phyloP scores from a whole-genome alignment of 768 basidiomycete genomes.

The Leccinum ochraceum region DNA sequence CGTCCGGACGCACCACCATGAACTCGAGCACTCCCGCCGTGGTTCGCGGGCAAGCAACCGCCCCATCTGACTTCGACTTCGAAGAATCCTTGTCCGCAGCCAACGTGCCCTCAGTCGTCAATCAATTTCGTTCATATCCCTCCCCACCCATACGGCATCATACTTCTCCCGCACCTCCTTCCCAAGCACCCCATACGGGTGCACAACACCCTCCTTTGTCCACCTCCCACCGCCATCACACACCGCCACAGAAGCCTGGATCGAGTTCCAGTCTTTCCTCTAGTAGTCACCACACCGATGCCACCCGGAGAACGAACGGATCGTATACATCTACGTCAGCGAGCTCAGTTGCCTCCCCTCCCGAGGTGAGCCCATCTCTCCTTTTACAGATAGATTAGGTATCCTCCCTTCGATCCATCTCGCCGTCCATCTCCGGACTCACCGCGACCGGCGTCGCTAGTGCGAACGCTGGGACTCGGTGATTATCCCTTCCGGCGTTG shows the following conservation, averaged over 20 bases:
- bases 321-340: conserved; percentile 29
- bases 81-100: conserved; percentile 32
- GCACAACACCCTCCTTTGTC: conserved; percentile 10
- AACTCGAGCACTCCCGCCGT: conserved; percentile 15
- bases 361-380: conserved; percentile 24
- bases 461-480: conserved; percentile 1
- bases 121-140: conserved; percentile 34
- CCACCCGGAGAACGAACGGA: conserved; percentile 25
- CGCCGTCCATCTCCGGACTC: conserved; percentile 15
- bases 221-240: conserved; percentile 8
- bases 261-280: conserved; percentile 29
- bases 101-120: conserved; percentile 32
- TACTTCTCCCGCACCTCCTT: conserved; percentile 23
- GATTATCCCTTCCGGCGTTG: conserved; percentile 20
- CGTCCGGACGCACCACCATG: conserved; percentile 1
- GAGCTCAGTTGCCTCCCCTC: conserved; percentile 22
- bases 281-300: conserved; percentile 28
- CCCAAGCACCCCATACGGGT: conserved; percentile 12
- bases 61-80: conserved; percentile 27
- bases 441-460: conserved; percentile 14
- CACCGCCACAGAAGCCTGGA: conserved; percentile 24
- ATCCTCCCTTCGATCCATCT: conserved; percentile 14
- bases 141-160: conserved; percentile 23
- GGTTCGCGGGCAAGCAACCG: conserved; percentile 24
- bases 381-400: conserved; percentile 11